phyloP scores from a whole-genome alignment of 805 yeast genomes.

The Torulaspora quercuum region DNA sequence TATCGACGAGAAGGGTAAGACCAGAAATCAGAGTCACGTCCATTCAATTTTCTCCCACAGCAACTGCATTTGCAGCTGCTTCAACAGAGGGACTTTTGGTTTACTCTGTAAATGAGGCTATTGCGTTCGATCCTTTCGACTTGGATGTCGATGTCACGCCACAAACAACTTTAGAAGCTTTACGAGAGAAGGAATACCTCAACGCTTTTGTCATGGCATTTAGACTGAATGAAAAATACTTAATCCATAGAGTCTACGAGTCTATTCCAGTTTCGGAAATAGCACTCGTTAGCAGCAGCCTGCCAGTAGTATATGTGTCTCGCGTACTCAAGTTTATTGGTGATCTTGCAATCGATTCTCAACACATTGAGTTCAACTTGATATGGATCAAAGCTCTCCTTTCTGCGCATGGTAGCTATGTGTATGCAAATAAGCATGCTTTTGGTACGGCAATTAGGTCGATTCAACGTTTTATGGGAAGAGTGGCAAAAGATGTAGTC shows the following conservation, averaged over 20 bases:
- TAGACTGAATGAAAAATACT: slow-evolving; percentile 76
- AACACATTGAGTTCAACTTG: slow-evolving; percentile 79
- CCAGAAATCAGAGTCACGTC: slow-evolving; percentile 82
- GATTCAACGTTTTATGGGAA: slow-evolving; percentile 68
- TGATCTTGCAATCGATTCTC: slow-evolving; percentile 60
- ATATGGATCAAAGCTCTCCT: slow-evolving; percentile 74
- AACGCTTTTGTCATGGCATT: slow-evolving; percentile 88
- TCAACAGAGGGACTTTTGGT: slow-evolving; percentile 90
- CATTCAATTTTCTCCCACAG: slow-evolving; percentile 83
- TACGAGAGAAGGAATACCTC: slow-evolving; percentile 56
- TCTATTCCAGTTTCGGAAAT: slow-evolving; percentile 68
- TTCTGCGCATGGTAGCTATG: slow-evolving; percentile 71
- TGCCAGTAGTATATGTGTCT: slow-evolving; percentile 75
- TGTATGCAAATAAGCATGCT: slow-evolving; percentile 56
- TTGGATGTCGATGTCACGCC: slow-evolving; percentile 91
- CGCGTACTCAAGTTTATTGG: slow-evolving; percentile 69
- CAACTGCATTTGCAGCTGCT: slow-evolving; percentile 87
- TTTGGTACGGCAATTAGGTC: slow-evolving; percentile 64
- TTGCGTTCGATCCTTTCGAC: slow-evolving; percentile 90
- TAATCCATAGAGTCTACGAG: slow-evolving; percentile 73
- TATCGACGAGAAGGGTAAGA: slow-evolving; percentile 66
- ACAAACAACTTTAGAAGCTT: slow-evolving; percentile 58
- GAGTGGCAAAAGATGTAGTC: slow-evolving; percentile 72
- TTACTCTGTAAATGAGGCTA: slow-evolving; percentile 70
- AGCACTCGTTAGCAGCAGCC: slow-evolving; percentile 56